phyloP scores from a whole-genome alignment of 2,329 filamentous ascomycete species.

The Sporothrix inflata region DNA sequence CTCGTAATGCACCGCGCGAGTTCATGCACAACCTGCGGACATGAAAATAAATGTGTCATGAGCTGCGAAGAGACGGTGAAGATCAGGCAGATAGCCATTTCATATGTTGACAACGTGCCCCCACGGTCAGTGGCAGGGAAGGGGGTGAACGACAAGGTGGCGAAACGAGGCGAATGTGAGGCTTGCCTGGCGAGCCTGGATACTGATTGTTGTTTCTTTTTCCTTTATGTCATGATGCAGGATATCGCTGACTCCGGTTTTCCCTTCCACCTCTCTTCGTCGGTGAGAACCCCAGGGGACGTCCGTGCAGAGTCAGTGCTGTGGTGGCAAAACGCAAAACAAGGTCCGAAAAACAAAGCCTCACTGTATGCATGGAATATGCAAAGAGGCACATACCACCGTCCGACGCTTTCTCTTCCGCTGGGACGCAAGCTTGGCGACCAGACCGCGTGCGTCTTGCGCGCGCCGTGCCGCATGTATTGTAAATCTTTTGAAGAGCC shows the following conservation, averaged over 20 bases:
- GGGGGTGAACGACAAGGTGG: background rate
- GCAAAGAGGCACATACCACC: conserved; percentile 5
- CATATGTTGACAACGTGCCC: background rate
- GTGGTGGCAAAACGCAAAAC: conserved; percentile 1
- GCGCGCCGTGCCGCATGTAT: conserved; percentile 12
- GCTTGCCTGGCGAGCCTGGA: background rate
- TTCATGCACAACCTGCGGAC: background rate
- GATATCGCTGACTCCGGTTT: background rate
- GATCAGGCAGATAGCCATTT: too few species aligned
- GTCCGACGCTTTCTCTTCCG: background rate
- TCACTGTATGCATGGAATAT: background rate
- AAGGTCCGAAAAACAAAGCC: background rate
- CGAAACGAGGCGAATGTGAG: background rate
- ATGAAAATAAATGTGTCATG: background rate
- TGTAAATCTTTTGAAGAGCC: background rate
- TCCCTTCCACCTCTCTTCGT: background rate
- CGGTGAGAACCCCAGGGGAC: background rate
- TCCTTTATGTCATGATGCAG: background rate
- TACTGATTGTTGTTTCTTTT: background rate
- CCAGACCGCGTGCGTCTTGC: background rate
- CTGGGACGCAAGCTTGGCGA: background rate
- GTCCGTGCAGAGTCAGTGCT: background rate
- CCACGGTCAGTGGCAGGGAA: background rate
- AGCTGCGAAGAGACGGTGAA: background rate
- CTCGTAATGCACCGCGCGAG: background rate